Base-by-base conservation (phyloP, 176 grass and related monocot genomes). In the Cenchrus fungigraminus region DNA sequence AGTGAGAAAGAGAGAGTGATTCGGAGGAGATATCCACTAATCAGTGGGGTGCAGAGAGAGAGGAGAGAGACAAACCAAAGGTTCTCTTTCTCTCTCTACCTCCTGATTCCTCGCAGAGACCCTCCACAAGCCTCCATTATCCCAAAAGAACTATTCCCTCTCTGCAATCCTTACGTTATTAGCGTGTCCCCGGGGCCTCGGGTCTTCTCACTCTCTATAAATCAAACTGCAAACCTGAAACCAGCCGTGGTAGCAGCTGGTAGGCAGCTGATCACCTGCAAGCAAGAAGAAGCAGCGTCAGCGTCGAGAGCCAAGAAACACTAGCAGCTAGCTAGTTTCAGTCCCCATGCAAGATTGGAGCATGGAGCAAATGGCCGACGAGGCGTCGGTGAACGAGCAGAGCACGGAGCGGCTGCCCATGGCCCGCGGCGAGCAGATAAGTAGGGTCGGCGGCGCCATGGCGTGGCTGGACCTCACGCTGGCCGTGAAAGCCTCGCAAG, bases 401-500 rank as follows among this genome's bases (percentile, higher is more conserved):
- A 31, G 13, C 17, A 20, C 49, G 59, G 61, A 59, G 69, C 45
- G 20, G 40, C 70, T 6, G 47, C 49, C 4, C 29, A 55, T 47
- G 10, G 8, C 66, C 42, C n/a, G 47, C 85, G 84, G 73, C 43
- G 77, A 78, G 75, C 72, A 79, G 53, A 58, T 43, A 43, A 76
- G 59, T 61, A 46, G 13, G 29, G 61, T 6, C 5, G 65, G 16
- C 8, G 63, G 65, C 29, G 76, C 58, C 12, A 49, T 72, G 32
- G 59, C 81, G 71, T 96, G 94, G 94, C 87, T 96, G 20, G 45
- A 89, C 60, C 91, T 96, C 37, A 89, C 88, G 74, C 86, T 93
- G 22, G 91, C 79, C 16, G 65, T 85, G 13, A 82, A 75, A 17
- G 46, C 53, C 14, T 73, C 86, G 16, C 13, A 11, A 50, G 54